Evolutionary conservation across 2,329 filamentous ascomycete species (phyloP).

Genomic region (Neophaeococcomyces mojaviensis): DNA sequence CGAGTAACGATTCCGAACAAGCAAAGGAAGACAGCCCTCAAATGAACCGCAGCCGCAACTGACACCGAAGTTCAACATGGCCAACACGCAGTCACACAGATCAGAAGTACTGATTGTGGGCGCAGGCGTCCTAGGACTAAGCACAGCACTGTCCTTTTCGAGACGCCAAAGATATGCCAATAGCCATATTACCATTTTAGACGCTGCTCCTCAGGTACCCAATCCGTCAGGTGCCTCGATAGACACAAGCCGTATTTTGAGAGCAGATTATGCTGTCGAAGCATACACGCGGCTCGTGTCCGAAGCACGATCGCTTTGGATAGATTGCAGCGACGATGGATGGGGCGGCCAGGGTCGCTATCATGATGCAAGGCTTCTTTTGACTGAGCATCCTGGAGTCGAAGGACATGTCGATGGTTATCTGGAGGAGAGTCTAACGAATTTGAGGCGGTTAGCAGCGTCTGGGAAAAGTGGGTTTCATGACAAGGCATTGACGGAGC

Average conservation of each 20-base stretch:
- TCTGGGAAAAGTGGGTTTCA: neutral
- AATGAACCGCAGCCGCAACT: no score
- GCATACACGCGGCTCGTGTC: conserved; percentile 69
- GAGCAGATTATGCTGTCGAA: conserved; percentile 72
- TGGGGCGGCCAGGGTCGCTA: conserved; percentile 40
- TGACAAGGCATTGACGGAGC: conserved; percentile 15
- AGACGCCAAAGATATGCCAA: conserved; percentile 36
- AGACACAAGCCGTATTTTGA: conserved; percentile 55
- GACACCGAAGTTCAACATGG: no score
- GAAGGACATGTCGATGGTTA: conserved; percentile 13
- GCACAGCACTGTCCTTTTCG: conserved; percentile 63
- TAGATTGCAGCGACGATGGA: conserved; percentile 12
- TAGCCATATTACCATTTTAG: conserved; percentile 48
- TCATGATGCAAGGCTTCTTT: conserved; percentile 36
- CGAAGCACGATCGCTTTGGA: conserved; percentile 49
- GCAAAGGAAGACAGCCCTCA: no score
- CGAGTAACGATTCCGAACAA: no score
- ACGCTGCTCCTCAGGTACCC: conserved; percentile 48
- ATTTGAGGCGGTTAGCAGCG: conserved; percentile 20
- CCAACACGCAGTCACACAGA: no score
- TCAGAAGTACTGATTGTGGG: conserved; percentile 53
- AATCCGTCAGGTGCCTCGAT: conserved; percentile 53
- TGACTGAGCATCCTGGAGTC: conserved; percentile 27
- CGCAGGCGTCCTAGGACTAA: conserved; percentile 58
- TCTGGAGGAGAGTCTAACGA: conserved; percentile 11